These are phyloP conservation scores for Tubosaeta sp. DNA, from an alignment of 768 basidiomycete genomes.

Conservation along the genomic window DNA sequence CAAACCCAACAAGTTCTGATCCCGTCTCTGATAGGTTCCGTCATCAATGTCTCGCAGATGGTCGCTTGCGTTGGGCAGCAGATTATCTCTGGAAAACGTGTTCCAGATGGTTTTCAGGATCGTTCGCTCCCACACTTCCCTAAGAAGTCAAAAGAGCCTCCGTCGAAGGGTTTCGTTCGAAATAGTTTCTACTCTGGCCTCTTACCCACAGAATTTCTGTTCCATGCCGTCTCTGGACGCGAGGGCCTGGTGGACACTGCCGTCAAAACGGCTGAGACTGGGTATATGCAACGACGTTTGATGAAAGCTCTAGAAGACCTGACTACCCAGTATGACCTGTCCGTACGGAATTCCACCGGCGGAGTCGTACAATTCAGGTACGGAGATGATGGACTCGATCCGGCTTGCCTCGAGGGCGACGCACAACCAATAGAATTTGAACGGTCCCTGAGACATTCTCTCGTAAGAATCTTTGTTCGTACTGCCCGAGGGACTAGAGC, in stretches of 20 bases:
- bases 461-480: conserved; percentile 39
- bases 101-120: conserved; percentile 98
- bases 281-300: conserved; percentile 97
- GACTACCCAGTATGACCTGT: conserved; percentile 92
- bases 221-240: conserved; percentile 98
- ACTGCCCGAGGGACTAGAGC: conserved; percentile 1
- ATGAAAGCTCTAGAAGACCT: conserved; percentile 99
- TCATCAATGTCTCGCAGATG: conserved; percentile 99
- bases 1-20: background rate
- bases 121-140: conserved; percentile 98
- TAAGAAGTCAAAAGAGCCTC: conserved; percentile 94
- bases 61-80: conserved; percentile 99
- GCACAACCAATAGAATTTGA: conserved; percentile 89
- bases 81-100: conserved; percentile 96
- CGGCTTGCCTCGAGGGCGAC: conserved; percentile 93
- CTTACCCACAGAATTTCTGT: conserved; percentile 91
- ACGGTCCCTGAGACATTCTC: conserved; percentile 83
- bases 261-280: conserved; percentile 99
- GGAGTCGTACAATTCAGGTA: conserved; percentile 97
- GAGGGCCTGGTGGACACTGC: conserved; percentile 99
- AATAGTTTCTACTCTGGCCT: conserved; percentile 96
- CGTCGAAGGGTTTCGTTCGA: conserved; percentile 96
- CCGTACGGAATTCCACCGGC: conserved; percentile 90
- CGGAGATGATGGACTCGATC: conserved; percentile 96
- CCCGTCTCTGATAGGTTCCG: conserved; percentile 65